Conservation (phyloP, 768 basidiomycete genomes). For the Amanita polypyramis region DNA sequence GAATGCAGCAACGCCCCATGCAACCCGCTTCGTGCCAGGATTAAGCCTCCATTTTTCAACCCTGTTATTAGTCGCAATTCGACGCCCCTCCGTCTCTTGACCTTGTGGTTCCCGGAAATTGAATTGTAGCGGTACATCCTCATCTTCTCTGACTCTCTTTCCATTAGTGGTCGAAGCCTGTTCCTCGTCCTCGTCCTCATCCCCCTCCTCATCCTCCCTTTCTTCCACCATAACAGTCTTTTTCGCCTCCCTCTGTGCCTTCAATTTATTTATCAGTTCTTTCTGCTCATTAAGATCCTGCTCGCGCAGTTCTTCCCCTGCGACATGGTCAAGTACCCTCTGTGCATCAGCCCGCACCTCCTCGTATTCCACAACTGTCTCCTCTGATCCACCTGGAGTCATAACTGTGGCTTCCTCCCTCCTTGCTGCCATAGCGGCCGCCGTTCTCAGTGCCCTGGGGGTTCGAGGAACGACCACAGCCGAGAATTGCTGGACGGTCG, state of each 20-base stretch:
- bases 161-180: conserved; percentile 22
- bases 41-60: conserved; percentile 44
- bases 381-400: conserved; percentile 47
- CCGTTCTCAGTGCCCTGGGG: conserved; percentile 5
- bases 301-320: conserved; percentile 50
- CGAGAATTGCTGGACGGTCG: conserved; percentile 22
- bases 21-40: conserved; percentile 63
- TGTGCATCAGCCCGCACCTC: conserved; percentile 46
- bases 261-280: conserved; percentile 63
- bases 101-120: conserved; percentile 64
- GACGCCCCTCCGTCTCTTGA: conserved; percentile 44
- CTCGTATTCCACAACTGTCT: conserved; percentile 53
- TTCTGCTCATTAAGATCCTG: conserved; percentile 73
- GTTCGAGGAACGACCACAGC: conserved; percentile 26
- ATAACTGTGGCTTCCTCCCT: conserved; percentile 25
- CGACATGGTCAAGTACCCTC: conserved; percentile 43
- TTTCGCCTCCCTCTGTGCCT: conserved; percentile 43
- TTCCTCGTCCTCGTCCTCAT: conserved; percentile 42
- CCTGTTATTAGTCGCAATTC: conserved; percentile 52
- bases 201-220: conserved; percentile 17
- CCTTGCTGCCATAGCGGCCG: conserved; percentile 14
- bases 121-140: conserved; percentile 37
- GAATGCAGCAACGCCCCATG: conserved; percentile 81
- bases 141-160: conserved; percentile 51
- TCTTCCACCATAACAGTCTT: conserved; percentile 17